Evolutionary conservation across 2,329 filamentous ascomycete species (phyloP).

Genomic region (Aureobasidium sp.): DNA sequence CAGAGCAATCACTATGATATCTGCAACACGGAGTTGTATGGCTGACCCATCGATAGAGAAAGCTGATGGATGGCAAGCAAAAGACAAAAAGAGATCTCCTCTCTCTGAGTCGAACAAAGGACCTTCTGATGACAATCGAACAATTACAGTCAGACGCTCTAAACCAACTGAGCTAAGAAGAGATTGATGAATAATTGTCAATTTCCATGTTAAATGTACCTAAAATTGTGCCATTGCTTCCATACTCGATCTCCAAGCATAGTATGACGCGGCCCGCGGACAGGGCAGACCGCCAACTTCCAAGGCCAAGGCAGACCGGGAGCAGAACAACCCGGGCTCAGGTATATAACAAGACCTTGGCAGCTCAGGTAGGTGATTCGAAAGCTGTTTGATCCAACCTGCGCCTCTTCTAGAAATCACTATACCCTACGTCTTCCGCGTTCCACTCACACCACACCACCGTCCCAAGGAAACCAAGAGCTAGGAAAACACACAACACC

Average conservation of each 20-base stretch:
- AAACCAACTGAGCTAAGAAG: conserved; percentile 12
- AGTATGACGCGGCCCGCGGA: neutral
- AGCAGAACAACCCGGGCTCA: neutral
- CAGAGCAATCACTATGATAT: too few species aligned
- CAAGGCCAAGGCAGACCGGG: neutral
- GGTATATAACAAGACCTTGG: neutral
- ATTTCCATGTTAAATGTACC: too few species aligned
- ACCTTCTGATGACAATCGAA: conserved; percentile 9
- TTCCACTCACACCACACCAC: neutral
- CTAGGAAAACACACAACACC: neutral
- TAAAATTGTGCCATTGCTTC: too few species aligned
- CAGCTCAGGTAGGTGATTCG: neutral
- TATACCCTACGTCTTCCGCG: neutral
- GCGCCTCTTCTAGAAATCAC: neutral
- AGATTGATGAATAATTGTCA: neutral
- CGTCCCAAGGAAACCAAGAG: neutral
- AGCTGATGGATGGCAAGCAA: too few species aligned
- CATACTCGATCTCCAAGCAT: neutral
- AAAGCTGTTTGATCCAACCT: neutral
- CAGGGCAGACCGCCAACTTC: neutral
- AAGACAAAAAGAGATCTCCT: conserved; percentile 4
- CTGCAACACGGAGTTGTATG: too few species aligned
- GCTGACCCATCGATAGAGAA: neutral
- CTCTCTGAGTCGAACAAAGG: conserved; percentile 13
- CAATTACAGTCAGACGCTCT: conserved; percentile 13